Percentiles rank a stretch among this genome's conserved stretches.
Evolutionary conservation across 495 filamentous ascomycete genomes (phyloP).

Genomic region (Aspergillus taichungensis): DNA sequence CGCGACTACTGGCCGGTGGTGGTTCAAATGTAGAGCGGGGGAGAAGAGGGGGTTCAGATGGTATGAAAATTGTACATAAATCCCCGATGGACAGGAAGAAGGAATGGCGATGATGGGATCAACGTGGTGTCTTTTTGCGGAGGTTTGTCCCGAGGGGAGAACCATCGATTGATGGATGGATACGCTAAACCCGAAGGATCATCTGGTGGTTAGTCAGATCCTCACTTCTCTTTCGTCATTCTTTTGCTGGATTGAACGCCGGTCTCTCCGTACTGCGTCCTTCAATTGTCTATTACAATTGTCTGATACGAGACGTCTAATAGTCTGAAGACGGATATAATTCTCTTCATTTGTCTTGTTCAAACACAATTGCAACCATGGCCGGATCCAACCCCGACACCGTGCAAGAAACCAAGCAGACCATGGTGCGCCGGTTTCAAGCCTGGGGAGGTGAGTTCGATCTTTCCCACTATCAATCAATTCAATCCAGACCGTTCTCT

Average conservation of each 20-base stretch:
- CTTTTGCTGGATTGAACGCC: no score
- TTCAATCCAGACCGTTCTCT: conserved; percentile 1
- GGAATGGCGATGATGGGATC: conserved; percentile 11
- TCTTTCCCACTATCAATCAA: conserved; percentile 1
- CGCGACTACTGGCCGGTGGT: neutral
- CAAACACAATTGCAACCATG: conserved; percentile 7
- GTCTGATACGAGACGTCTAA: no score
- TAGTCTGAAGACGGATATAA: neutral
- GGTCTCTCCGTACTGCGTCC: no score
- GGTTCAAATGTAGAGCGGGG: neutral
- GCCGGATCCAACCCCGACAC: conserved; percentile 17
- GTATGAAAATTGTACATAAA: conserved; percentile 1
- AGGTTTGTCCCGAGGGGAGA: conserved; percentile 1
- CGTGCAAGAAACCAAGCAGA: conserved; percentile 38
- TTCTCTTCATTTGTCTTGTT: neutral
- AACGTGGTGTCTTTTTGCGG: conserved; percentile 21
- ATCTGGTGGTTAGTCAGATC: no score
- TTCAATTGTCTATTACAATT: no score
- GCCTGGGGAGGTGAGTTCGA: conserved; percentile 63
- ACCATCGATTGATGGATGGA: no score
- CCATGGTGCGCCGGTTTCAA: conserved; percentile 41
- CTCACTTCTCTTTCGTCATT: no score
- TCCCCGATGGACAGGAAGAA: conserved; percentile 1
- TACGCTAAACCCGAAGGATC: conserved; percentile 10
- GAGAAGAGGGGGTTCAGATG: neutral